Evolutionary conservation across 768 basidiomycete species (phyloP).

Genomic region (Amanita phalloides): DNA sequence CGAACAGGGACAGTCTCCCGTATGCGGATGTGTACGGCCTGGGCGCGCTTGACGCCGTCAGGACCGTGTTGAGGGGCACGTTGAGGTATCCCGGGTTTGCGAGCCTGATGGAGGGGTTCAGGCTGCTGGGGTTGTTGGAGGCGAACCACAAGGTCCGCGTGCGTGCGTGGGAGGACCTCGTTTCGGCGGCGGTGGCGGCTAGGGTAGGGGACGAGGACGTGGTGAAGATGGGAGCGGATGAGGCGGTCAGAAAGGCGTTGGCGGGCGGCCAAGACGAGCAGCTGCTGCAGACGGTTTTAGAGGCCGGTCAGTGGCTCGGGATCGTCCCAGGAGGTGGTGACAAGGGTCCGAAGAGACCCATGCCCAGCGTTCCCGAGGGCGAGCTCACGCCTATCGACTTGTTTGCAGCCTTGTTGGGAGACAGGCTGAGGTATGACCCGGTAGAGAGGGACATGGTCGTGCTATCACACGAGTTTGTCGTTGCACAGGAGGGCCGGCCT

Average conservation of each 20-base stretch:
- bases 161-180: slow-evolving; percentile 27
- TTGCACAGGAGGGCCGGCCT: slow-evolving; percentile 13
- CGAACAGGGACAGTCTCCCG: slow-evolving; percentile 73
- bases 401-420: slow-evolving; percentile 61
- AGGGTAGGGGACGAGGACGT: background rate
- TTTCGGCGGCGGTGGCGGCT: slow-evolving; percentile 10
- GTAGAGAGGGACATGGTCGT: slow-evolving; percentile 82
- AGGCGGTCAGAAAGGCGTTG: slow-evolving; percentile 1
- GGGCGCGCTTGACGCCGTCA: slow-evolving; percentile 24
- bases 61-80: slow-evolving; percentile 77
- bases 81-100: slow-evolving; percentile 86
- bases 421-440: slow-evolving; percentile 56
- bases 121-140: slow-evolving; percentile 58
- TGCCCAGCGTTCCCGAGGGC: slow-evolving; percentile 34
- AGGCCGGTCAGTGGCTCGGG: slow-evolving; percentile 28
- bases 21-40: slow-evolving; percentile 64
- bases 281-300: slow-evolving; percentile 14
- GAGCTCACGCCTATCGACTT: slow-evolving; percentile 54
- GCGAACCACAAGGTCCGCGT: slow-evolving; percentile 22
- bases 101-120: slow-evolving; percentile 62
- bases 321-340: background rate
- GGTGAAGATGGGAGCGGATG: background rate
- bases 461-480: slow-evolving; percentile 73
- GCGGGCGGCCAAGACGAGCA: slow-evolving; percentile 5
- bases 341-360: slow-evolving; percentile 4